phyloP scores from a whole-genome alignment of 1,284 basidiomycete genomes.

The Ustilago trichophora region DNA sequence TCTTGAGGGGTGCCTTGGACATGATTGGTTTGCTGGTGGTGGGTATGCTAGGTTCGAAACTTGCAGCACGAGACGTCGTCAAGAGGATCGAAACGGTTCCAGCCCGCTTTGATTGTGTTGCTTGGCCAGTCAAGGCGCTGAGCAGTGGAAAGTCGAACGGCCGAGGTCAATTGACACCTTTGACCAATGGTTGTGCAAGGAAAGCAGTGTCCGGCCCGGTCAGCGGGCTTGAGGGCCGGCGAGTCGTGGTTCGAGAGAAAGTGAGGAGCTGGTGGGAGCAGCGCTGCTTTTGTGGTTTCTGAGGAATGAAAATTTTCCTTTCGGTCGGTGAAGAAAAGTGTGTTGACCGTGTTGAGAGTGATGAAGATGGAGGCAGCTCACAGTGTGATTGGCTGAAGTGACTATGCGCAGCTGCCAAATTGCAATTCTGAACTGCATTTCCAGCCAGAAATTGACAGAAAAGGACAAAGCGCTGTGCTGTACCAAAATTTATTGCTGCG shows the following conservation, averaged over 20 bases:
- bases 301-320: constrained; percentile 15
- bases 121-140: no score
- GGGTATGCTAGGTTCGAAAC: no score
- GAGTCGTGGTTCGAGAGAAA: constrained; percentile 5
- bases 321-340: constrained; percentile 2
- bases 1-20: constrained; percentile 41
- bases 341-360: constrained; percentile 3
- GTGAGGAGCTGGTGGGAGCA: neutral
- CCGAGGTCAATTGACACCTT: no score
- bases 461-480: neutral
- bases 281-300: neutral
- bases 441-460: neutral
- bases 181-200: no score
- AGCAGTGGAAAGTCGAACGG: no score
- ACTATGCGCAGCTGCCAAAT: no score
- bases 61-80: no score
- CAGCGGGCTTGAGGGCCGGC: constrained; percentile 20
- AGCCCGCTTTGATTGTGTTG: no score
- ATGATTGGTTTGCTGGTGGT: constrained; percentile 9
- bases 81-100: no score
- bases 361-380: constrained; percentile 11
- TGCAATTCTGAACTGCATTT: no score
- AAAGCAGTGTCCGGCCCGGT: constrained; percentile 17
- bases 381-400: constrained; percentile 26
- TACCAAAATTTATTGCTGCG: neutral